These are phyloP conservation scores for Tetracladium marchalianum DNA, from an alignment of 495 filamentous ascomycete genomes.

Conservation along the genomic window DNA sequence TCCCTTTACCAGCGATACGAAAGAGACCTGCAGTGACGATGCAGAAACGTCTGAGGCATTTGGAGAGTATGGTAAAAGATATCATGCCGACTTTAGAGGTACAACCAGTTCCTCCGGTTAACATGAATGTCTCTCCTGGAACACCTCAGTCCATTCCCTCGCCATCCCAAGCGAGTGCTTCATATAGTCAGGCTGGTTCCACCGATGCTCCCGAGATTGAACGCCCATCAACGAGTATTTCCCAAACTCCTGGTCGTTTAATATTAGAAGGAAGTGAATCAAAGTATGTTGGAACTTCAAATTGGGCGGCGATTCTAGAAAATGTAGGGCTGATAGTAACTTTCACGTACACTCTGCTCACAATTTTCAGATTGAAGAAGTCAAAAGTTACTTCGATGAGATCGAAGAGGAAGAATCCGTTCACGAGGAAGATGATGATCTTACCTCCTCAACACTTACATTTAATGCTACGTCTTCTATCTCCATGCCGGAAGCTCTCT, in stretches of 20 bases:
- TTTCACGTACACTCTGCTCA: constrained; percentile 25
- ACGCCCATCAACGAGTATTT: too few species aligned
- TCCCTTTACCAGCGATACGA: constrained; percentile 33
- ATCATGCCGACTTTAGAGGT: constrained; percentile 2
- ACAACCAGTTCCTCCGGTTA: too few species aligned
- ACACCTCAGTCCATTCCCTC: too few species aligned
- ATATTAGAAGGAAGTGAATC: too few species aligned
- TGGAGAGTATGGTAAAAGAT: constrained; percentile 39
- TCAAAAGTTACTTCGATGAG: constrained; percentile 23
- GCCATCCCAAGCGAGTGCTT: too few species aligned
- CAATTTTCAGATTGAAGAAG: constrained; percentile 19
- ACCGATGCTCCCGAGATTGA: too few species aligned
- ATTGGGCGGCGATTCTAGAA: constrained; percentile 47
- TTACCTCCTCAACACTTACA: neutral
- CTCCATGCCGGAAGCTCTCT: constrained; percentile 29
- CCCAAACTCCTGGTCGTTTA: too few species aligned
- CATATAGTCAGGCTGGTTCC: too few species aligned
- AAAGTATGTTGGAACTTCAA: constrained; percentile 40
- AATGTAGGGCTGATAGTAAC: constrained; percentile 20
- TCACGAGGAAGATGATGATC: neutral
- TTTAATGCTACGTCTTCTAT: constrained; percentile 10
- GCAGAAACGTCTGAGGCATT: constrained; percentile 39
- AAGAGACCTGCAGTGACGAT: constrained; percentile 32
- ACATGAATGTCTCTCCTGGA: too few species aligned
- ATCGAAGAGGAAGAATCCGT: constrained; percentile 19